Base-by-base conservation (phyloP, 805 yeast genomes). In the Candida insectalens region DNA sequence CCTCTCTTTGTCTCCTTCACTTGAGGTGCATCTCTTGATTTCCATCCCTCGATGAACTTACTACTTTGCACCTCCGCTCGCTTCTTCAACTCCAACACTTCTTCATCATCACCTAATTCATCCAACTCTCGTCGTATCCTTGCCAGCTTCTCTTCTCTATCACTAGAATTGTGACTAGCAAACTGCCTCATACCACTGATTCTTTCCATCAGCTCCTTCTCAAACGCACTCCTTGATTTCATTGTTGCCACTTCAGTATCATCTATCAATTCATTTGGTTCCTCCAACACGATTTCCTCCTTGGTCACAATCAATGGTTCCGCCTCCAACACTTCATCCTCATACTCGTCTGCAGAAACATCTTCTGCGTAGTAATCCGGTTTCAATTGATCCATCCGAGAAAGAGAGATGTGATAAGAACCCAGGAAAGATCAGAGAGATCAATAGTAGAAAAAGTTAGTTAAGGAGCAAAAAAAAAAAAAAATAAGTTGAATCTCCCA, bases 311-410 rank as follows among this genome's bases (percentile, higher is more conserved):
- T 8, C 23, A 21, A 21, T 25, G 34, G 34, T n/a, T 25, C 29
- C 4, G 44, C 25, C 22, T 50, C 57, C 6, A 48, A 29, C 3
- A 51, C 36, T 27, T 51, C 55, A 4, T 34, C 28, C 15, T 50
- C 55, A 10, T 36, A 39, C 3, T 23, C 35, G 7, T 20, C 29
- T 5, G 36, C 36, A 25, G 46, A 38, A 3, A 52, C 35, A 14
- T 51, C 55, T 29, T 49, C 53, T 1, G 55, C 42, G 26, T 50
- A 52, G 22, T 44, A 52, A 25, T 52, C 57, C 4, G 19, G 22
- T 4, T 31, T 16, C 7, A 21, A 12, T 8, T 21, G 10, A 21
- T 8, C 23, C 7, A 21, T 21, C 7, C 23, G 23, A 8, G 7
- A 21, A 21, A 21, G 12, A 21, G 23, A 21, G 23, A n/a, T n/a